A percentile compares a stretch with the other conserved stretches of the same genome.
Evolutionary conservation across 1,139 yeast genomes (phyloP).

Genomic region (Petasospora fabianii): DNA sequence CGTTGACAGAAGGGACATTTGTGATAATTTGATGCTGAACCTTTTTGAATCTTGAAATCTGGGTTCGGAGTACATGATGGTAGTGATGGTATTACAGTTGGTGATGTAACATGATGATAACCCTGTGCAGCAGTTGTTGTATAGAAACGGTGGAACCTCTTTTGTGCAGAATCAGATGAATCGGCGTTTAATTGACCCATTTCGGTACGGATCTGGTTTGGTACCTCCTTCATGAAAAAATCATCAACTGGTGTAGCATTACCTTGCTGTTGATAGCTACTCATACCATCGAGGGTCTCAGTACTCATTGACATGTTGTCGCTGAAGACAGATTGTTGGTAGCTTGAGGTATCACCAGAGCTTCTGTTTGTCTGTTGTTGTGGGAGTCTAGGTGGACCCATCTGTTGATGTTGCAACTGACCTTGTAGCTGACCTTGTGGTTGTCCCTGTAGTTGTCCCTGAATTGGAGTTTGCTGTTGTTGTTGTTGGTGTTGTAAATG

Average conservation of each 20-base stretch:
- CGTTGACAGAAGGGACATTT: conserved; percentile 65
- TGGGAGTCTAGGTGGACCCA: background rate
- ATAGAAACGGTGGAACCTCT: conserved; percentile 10
- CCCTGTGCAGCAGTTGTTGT: conserved; percentile 3
- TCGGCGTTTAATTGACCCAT: background rate
- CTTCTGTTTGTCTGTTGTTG: background rate
- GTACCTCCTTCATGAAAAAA: conserved; percentile 13
- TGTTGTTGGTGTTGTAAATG: background rate
- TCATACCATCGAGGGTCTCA: conserved; percentile 8
- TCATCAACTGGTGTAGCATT: conserved; percentile 8
- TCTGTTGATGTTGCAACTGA: too few species aligned
- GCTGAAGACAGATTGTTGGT: conserved; percentile 11
- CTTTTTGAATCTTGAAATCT: conserved; percentile 7
- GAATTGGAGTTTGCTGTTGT: background rate
- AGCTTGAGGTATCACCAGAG: conserved; percentile 9
- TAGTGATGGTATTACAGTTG: background rate
- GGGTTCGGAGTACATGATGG: conserved; percentile 5
- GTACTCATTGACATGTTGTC: conserved; percentile 9
- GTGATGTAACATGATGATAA: background rate
- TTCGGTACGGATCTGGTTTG: conserved; percentile 8
- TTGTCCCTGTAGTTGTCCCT: too few species aligned
- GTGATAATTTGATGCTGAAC: conserved; percentile 21
- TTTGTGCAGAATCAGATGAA: conserved; percentile 1
- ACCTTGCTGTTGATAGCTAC: conserved; percentile 2
- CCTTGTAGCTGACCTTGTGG: too few species aligned